A percentile compares a stretch with the other conserved stretches of the same genome.
Evolutionary conservation across 176 grass and related monocot species (phyloP).

Genomic region (Typha latifolia): DNA sequence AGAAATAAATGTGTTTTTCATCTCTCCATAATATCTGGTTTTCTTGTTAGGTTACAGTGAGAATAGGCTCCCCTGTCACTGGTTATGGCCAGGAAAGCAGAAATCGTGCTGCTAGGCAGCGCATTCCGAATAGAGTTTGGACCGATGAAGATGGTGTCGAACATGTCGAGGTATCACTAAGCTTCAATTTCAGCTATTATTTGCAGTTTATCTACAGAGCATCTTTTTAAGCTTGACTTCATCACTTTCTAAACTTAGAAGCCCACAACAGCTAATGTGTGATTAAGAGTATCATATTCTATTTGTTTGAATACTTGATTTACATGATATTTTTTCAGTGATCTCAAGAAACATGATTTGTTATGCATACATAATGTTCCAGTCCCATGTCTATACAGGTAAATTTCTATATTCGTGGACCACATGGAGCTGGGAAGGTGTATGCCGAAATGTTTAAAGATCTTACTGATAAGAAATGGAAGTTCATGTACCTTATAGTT

Average conservation of each 20-base stretch:
- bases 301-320: not conserved
- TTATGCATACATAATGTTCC: not conserved
- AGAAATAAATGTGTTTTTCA: conserved; percentile 12
- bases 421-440: conserved; percentile 84
- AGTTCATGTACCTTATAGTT: conserved; percentile 84
- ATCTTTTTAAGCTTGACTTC: not conserved
- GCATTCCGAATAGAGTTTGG: conserved; percentile 83
- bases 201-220: not conserved
- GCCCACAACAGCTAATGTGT: not conserved
- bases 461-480: conserved; percentile 60
- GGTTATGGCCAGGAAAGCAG: conserved; percentile 93
- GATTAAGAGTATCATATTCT: not conserved
- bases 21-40: conserved; percentile 8
- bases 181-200: not conserved
- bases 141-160: conserved; percentile 91
- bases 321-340: not conserved
- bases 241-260: not conserved
- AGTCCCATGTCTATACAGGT: conserved; percentile 34
- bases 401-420: conserved; percentile 75
- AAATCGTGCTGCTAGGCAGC: conserved; percentile 86
- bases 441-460: conserved; percentile 95
- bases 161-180: conserved; percentile 66
- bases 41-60: conserved; percentile 46
- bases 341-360: not conserved
- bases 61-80: conserved; percentile 86